These are phyloP conservation scores for Aethionema arabicum DNA, from an alignment of 345 rosid species.

Conservation along the genomic window DNA sequence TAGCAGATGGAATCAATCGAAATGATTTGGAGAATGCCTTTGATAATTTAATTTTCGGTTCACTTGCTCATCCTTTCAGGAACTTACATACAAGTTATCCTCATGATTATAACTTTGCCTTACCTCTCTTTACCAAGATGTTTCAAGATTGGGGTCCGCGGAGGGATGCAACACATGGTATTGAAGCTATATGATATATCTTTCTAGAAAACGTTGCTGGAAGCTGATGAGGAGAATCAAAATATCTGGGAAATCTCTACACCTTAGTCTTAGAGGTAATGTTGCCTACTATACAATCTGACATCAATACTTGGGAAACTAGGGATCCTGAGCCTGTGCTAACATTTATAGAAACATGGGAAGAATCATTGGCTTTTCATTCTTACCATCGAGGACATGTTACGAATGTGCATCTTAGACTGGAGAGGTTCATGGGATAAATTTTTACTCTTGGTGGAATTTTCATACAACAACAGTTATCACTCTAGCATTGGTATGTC, in stretches of 20 bases:
- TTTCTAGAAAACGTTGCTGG: conserved; percentile 67
- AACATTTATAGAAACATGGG: conserved; percentile 83
- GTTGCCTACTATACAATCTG: conserved; percentile 80
- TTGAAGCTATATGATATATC: conserved; percentile 57
- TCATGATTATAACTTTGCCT: conserved; percentile 74
- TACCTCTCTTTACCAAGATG: conserved; percentile 73
- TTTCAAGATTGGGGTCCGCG: conserved; percentile 98
- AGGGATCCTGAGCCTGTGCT: conserved; percentile 97
- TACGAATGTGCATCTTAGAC: too few relatives aligned
- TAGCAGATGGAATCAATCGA: conserved; percentile 43
- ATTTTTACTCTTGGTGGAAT: too few relatives aligned
- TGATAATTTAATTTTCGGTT: conserved; percentile 62
- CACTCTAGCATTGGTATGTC: too few relatives aligned
- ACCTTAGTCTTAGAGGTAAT: conserved; percentile 77
- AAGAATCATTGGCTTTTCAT: conserved; percentile 62
- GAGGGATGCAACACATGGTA: conserved; percentile 57
- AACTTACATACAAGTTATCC: conserved; percentile 52
- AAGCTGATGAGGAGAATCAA: conserved; percentile 56
- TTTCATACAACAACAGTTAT: too few relatives aligned
- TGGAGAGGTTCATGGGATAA: too few relatives aligned
- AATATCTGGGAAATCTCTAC: conserved; percentile 69
- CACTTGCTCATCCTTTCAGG: conserved; percentile 51
- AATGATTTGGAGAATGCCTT: conserved; percentile 54
- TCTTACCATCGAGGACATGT: too few relatives aligned
- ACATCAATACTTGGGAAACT: conserved; percentile 86